Evolutionary conservation across 192 early-diverging fungal species (phyloP), one percentile per base, ranked within the genome.

Genomic region (Oehlia diaphana): DNA sequence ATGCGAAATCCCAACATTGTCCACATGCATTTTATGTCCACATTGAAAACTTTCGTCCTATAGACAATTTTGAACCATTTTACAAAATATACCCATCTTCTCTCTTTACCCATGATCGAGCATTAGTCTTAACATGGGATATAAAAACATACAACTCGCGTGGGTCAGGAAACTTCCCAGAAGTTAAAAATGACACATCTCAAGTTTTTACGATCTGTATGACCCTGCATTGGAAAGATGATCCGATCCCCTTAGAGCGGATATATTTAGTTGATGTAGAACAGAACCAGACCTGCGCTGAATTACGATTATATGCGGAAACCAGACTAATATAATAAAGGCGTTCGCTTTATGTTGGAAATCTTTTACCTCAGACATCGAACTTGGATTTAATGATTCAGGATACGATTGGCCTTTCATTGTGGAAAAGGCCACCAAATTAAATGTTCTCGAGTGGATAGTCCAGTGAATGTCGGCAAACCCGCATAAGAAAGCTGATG

Each of bases 181-280:
- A 42, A 33, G 68, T 2, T 0, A 70, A 44, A 70, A 31, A 71
- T 71, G 9, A 21, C 5, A 31, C 8, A 6, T n/a, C 5, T 14
- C n/a, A 70, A 21, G 33, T 70, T 31, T 70, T 70, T 70, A 70
- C 33, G 10, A 70, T 70, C 14, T 16, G 68, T 14, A 70, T 70
- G 42, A 70, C 31, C 10, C 2, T 70, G 3, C 31, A 70, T 7
- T 70, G 31, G 68, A 70, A 70, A 70, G 31, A 70, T 4, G 9
- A 70, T 9, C 31, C 2, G 7, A 70, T 9, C 2, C 68, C 33
- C 1, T 14, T 70, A 42, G 33, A 70, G 33, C 7, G 21, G 42
- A 70, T 35, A 23, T 70, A 16, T 35, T 33, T 70, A 33, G 68
- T 70, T 14, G 37, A 70, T 69, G 1, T 69, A 10, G 26, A 70